Conservation (phyloP, 192 early-diverging fungal species). For the Rhizophagus sp. region DNA sequence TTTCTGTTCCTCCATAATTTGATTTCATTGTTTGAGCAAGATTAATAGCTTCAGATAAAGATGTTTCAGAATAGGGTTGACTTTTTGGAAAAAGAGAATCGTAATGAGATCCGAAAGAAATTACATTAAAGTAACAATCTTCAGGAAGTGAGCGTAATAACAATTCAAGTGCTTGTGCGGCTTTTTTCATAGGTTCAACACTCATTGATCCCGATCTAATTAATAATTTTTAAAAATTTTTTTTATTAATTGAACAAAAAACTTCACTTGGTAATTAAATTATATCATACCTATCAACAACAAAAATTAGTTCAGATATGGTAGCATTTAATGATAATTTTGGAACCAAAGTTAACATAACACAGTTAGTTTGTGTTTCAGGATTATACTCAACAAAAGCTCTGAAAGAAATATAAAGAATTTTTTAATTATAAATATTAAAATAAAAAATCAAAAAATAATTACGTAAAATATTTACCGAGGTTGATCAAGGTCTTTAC, state of each 20-base stretch:
- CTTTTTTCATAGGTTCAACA: too few relatives aligned
- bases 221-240: too few relatives aligned
- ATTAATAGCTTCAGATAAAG: too few relatives aligned
- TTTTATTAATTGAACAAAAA: too few relatives aligned
- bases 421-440: background rate
- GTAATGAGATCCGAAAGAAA: constrained; percentile 44
- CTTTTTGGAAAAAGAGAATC: background rate
- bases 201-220: too few relatives aligned
- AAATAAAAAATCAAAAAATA: background rate
- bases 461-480: background rate
- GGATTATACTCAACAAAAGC: too few relatives aligned
- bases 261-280: too few relatives aligned
- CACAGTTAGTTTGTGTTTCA: too few relatives aligned
- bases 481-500: constrained; percentile 36
- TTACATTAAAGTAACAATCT: constrained; percentile 49
- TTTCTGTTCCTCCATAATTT: constrained; percentile 47
- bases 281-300: constrained; percentile 45
- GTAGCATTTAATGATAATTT: background rate
- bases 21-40: too few relatives aligned
- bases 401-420: too few relatives aligned
- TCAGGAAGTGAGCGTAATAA: constrained; percentile 51
- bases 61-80: too few relatives aligned
- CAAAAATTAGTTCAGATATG: constrained; percentile 29
- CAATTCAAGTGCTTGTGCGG: constrained; percentile 39
- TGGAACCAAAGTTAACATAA: too few relatives aligned